Percentiles rank a stretch among this genome's conserved stretches.
phyloP scores from a whole-genome alignment of 176 grass and related monocot genomes.

The Poa annua region DNA sequence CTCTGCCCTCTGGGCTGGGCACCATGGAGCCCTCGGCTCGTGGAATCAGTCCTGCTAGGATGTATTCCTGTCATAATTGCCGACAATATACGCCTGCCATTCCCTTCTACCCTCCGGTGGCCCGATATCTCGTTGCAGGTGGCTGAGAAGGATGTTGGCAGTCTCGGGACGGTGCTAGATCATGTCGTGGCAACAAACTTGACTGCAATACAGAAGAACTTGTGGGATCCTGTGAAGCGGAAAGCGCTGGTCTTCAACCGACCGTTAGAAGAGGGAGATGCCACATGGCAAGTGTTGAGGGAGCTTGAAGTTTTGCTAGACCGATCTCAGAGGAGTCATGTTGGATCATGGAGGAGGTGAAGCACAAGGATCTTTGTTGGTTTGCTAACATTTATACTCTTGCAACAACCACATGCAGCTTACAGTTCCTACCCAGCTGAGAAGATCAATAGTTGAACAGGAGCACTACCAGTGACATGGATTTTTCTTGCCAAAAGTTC shows the following conservation, averaged over 20 bases:
- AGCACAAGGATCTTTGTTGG: background rate
- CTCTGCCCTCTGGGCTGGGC: constrained; percentile 94
- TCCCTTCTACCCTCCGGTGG: constrained; percentile 65
- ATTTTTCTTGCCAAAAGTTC: constrained; percentile 1
- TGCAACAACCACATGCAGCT: background rate
- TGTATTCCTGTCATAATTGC: constrained; percentile 88
- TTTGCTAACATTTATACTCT: background rate
- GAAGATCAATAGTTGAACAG: background rate
- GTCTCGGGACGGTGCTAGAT: constrained; percentile 71
- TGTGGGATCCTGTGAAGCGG: constrained; percentile 81
- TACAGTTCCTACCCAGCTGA: background rate
- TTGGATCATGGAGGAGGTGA: constrained; percentile 49
- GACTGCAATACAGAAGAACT: constrained; percentile 68
- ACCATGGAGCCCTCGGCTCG: constrained; percentile 87
- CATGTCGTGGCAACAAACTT: constrained; percentile 79
- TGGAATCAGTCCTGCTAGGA: constrained; percentile 82
- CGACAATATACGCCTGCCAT: constrained; percentile 77
- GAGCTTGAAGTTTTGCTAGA: constrained; percentile 60
- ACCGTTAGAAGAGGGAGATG: constrained; percentile 63
- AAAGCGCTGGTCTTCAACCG: constrained; percentile 67
- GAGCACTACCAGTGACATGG: background rate
- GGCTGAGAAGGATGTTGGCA: constrained; percentile 65
- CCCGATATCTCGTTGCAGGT: constrained; percentile 73
- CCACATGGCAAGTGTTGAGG: constrained; percentile 87
- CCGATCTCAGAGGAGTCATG: constrained; percentile 35